Base-by-base conservation (phyloP, 2,329 filamentous ascomycete genomes). In the Tricladium varicosporioides region DNA sequence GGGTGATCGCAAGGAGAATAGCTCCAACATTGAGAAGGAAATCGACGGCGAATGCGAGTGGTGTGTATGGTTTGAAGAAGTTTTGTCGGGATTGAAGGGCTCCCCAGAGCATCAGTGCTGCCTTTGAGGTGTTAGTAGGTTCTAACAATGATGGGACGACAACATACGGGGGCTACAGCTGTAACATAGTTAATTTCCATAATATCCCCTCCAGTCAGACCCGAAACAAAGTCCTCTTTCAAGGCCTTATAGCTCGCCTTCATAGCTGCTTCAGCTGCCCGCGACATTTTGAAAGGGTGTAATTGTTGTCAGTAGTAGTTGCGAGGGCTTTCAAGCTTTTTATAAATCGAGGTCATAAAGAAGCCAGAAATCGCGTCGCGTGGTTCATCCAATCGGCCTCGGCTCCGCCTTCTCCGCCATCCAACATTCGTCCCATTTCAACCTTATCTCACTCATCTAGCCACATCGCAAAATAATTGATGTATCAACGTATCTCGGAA, bases 181-280 rank as follows among this genome's bases (percentile, higher is more conserved):
- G 90, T 91, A 65, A 97, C 89, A 66, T 84, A 82, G 72, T 92
- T 93, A 76, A 99, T 92, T 72, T 99, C 94, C 65, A 81, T 77
- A 59, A 96, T 86, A 32, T 85, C 82, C 58, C 94, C 91, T 43
- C 94, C 94, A 5, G 88, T 86, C 31, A 96, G 84, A 72, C 92
- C 90, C 54, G 93, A 96, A 69, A 99, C 94, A 72, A 96, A 96
- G 70, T 91, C 91, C 78, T 96, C 92, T 77, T 99, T 99, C 65
- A 88, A 81, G 68, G 88, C 84, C 76, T 97, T 99, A 79, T 97
- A 96, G 74, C 81, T 87, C 57, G 74, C 73, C 48, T 76, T 71
- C 67, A 69, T 72, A 59, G 71, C 72, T 63, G 72, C 63, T 61
- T 68, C 63, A 47, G 65, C 63, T 63, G 64, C 66, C 45, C 63